Evolutionary conservation across 1,139 yeast species (phyloP), one percentile per base, ranked within the genome.

Genomic region (Suhomyces guaymorum): DNA sequence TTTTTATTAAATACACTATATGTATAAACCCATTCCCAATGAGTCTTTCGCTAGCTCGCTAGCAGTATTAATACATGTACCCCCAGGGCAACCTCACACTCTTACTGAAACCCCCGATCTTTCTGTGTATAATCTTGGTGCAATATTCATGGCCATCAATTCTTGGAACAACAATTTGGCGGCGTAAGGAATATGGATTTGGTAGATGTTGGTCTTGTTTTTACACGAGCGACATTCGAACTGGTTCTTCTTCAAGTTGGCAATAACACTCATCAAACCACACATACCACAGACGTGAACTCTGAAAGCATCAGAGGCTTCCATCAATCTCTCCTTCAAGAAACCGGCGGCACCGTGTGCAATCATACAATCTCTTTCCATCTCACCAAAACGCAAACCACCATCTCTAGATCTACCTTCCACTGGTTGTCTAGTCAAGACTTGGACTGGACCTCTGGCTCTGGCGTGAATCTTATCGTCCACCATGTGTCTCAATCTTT

Each of bases 401-500:
- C 99, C 99, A 65, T 92, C 99, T 63, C 98, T 80, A 2, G 97
- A 88, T 64, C 99, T 79, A 75, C 99, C 99, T 65, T 92, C 99
- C 0, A 97, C 92, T 9, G 99, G 99, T 64, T 92, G 99, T 67
- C 98, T 84, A 5, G 99, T 92, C 62, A 92, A 74, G 38, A 92
- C 95, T 72, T 92, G 98, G 42, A 92, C 95, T 9, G 99, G 98
- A 38, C 99, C 99, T 73, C 98, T 82, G 8, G 99, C 98, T 70
- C 99, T 83, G 19, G 98, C 99, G 59, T 92, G 99, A 54, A 92
- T 92, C 78, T 92, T 92, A 63, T 92, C 99, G 62, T 92, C 97
- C 41, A 92, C 97, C 98, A 92, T 92, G 66, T 92, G 99, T 70
- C 97, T 82, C 71, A 92, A 77, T 71, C 98, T 82, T 73, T 92